Conservation (phyloP, 495 filamentous ascomycete genomes). For the Articulospora tetracladia region DNA sequence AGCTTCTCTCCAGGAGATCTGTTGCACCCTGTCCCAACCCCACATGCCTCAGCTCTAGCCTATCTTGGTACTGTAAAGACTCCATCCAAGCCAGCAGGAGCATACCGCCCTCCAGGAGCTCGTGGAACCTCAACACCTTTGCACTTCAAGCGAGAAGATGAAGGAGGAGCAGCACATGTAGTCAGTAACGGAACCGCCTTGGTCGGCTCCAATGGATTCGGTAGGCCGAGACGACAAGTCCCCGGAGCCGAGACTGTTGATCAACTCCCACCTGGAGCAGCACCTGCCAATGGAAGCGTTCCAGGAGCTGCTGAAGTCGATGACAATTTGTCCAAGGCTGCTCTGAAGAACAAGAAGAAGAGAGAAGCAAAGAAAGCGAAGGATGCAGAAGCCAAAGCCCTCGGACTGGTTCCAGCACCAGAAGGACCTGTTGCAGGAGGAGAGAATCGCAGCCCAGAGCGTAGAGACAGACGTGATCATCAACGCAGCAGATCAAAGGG, state of each 20-base stretch:
- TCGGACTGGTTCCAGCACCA: slow-evolving; percentile 33
- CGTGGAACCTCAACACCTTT: slow-evolving; percentile 84
- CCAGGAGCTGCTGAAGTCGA: slow-evolving; percentile 62
- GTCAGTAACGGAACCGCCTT: slow-evolving; percentile 68
- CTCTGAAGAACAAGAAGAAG: slow-evolving; percentile 99
- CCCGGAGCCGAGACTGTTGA: slow-evolving; percentile 49
- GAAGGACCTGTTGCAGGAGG: slow-evolving; percentile 31
- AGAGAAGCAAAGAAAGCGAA: slow-evolving; percentile 92
- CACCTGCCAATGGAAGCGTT: slow-evolving; percentile 48
- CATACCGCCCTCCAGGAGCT: slow-evolving; percentile 95
- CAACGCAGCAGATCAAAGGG: slow-evolving; percentile 57
- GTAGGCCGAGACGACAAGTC: slow-evolving; percentile 53
- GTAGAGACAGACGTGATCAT: slow-evolving; percentile 43
- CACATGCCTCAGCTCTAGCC: slow-evolving; percentile 78
- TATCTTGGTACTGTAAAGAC: slow-evolving; percentile 85
- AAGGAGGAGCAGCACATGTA: slow-evolving; percentile 86
- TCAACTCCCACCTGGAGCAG: slow-evolving; percentile 62
- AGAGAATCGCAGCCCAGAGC: slow-evolving; percentile 63
- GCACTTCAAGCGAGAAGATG: slow-evolving; percentile 95
- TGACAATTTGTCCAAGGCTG: slow-evolving; percentile 77
- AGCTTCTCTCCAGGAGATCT: slow-evolving; percentile 66
- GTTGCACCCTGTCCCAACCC: slow-evolving; percentile 69
- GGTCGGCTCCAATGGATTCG: slow-evolving; percentile 72
- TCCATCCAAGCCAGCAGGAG: slow-evolving; percentile 89
- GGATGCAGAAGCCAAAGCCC: slow-evolving; percentile 58